A percentile compares a stretch with the other conserved stretches of the same genome.
phyloP scores from a whole-genome alignment of 495 filamentous ascomycete genomes.

The Letharia lupina region DNA sequence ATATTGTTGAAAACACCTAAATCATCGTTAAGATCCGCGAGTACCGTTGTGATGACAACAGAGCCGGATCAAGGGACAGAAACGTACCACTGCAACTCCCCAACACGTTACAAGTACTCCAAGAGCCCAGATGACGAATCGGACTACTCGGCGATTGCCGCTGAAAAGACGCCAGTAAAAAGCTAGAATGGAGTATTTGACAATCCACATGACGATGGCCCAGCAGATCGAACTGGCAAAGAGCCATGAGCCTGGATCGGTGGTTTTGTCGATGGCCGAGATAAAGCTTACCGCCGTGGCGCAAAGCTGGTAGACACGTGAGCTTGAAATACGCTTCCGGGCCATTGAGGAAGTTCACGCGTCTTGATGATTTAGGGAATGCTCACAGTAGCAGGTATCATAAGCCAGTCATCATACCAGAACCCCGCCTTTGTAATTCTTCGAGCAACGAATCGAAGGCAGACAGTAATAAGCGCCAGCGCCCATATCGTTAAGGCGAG shows the following conservation, averaged over 20 bases:
- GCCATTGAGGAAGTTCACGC: not conserved
- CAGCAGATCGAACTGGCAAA: conserved; percentile 21
- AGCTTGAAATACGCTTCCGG: not conserved
- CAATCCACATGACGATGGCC: conserved; percentile 25
- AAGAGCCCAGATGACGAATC: conserved; percentile 28
- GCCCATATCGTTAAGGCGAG: accelerated
- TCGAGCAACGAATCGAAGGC: conserved; percentile 27
- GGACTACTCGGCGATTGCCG: conserved; percentile 2
- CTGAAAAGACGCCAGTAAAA: conserved; percentile 38
- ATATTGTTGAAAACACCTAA: conserved; percentile 29
- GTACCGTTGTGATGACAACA: not conserved
- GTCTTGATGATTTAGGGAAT: not conserved
- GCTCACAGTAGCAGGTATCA: conserved; percentile 29
- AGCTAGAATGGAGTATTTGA: conserved; percentile 35
- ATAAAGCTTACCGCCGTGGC: conserved; percentile 5
- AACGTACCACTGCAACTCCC: conserved; percentile 6
- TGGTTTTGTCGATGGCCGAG: not conserved
- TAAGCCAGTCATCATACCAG: conserved; percentile 32
- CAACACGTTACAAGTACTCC: conserved; percentile 24
- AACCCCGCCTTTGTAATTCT: conserved; percentile 23
- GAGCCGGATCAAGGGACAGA: not conserved
- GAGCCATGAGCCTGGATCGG: too few relatives aligned
- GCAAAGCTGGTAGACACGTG: not conserved
- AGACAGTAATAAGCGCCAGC: not conserved
- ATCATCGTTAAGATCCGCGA: not conserved